Base-by-base conservation (phyloP, 2,329 filamentous ascomycete genomes). In the Cercospora beticola region DNA sequence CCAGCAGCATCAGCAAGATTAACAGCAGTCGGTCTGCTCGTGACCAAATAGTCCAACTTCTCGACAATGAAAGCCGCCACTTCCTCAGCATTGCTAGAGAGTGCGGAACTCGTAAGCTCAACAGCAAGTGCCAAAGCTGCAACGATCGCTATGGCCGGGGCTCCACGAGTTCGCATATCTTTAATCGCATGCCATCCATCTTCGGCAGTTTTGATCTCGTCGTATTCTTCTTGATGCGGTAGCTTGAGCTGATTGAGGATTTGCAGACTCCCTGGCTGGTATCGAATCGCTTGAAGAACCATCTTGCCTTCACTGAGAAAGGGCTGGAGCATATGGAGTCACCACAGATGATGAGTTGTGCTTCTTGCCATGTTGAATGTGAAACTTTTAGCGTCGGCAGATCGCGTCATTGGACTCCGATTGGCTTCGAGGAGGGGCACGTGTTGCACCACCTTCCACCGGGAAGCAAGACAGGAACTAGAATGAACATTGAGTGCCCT, bases 101-200 rank as follows among this genome's bases (percentile, higher is more conserved):
- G 74, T 72, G 83, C 83, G 16, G 74, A 85, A 7, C 87, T 86
- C 62, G 88, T 83, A 8, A 98, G 82, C 79, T 98, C 94, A 8
- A 97, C 92, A 1, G 93, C 94, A 40, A 97, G 87, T 2, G 92
- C 90, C 36, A 99, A 86, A 21, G 92, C 92, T 23, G 95, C 95
- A n/a, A 99, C 95, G 72, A 99, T 98, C 56, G 95, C 95, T 79
- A 99, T 99, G 57, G 95, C 95, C 0, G 95, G 95, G 5, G 95
- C 95, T 49, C 92, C 91, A 63, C 88, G 84, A 65, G 84, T 92
- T 75, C 92, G 88, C 92, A 95, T 95, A 16, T 90, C 86, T 74
- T 88, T 89, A 81, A 95, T 95, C 75, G 90, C 92, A 78, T 93
- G 89, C 82, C 92, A 95, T 43, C 91, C 92, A 80, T 93, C 90